Evolutionary conservation across 345 rosid species (phyloP), one percentile per base, ranked within the genome.

Genomic region (Melaleuca alternifolia): DNA sequence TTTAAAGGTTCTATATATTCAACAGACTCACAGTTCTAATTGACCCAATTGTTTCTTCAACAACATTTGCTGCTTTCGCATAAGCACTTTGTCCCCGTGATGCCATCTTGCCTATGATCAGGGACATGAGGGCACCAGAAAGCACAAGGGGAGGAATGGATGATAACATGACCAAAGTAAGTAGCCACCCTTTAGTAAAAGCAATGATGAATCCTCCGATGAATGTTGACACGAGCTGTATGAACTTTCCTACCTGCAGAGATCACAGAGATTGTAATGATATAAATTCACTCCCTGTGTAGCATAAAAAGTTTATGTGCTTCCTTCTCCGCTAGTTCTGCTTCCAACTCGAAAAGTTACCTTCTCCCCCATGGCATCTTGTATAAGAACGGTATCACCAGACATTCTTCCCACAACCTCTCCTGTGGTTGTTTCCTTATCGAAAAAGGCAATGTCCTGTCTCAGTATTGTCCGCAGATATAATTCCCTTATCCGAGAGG

Each of bases 351-450:
- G 46, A 11, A 82, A 33, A 50, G 20, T 83, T 89, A 96, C 99
- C 95, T 95, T 96, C 88, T 96, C 99, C 14, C 99, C 99, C 98
- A 96, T 96, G 59, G 99, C 99, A 28, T 96, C 98, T 90, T 95
- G 98, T 83, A 96, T 96, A 50, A 96, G 94, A 65, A 94, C 99
- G 4, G 98, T 96, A 90, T 96, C 99, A 44, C 99, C 98, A 7
- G 99, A 96, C 99, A 96, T 96, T 89, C 99, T 94, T n/a, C 96
- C 95, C 16, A 96, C 91, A 28, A 96, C 98, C 92, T 96, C 99
- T 24, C 99, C 98, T 0, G 98, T 94, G 88, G 92, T 96, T 52
- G 98, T 93, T 91, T 95, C 98, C 77, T 91, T 88, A 50, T 96
- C 99, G 77, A 96, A 96, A 89, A 95, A 96, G 24, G 93, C 92